Conservation (phyloP, 225 moss, liverwort and hornwort genomes). For the Rhytidiadelphus loreus region DNA sequence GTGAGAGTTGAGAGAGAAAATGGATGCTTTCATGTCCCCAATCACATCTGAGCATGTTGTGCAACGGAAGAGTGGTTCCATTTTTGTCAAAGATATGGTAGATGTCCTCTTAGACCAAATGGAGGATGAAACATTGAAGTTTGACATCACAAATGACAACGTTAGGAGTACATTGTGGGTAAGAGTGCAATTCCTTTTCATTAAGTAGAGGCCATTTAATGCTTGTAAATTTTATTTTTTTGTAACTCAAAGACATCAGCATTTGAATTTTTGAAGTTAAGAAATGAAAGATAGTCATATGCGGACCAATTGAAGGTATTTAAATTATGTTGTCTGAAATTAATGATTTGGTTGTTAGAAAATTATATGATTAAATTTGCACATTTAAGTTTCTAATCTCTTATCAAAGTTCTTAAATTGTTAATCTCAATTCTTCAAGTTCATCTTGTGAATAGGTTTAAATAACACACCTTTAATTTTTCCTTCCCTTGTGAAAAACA, state of each 20-base stretch:
- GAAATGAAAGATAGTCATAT: fast-evolving
- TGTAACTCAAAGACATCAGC: too few relatives aligned
- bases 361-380: neutral
- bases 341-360: neutral
- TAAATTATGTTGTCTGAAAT: fast-evolving
- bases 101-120: neutral
- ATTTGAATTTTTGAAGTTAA: neutral
- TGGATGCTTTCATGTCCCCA: neutral
- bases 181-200: neutral
- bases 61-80: neutral
- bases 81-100: neutral
- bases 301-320: neutral
- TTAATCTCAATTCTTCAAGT: neutral
- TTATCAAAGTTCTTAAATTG: neutral
- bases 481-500: neutral
- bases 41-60: neutral
- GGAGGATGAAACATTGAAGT: neutral
- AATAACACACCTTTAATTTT: neutral
- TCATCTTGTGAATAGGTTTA: neutral
- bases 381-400: neutral
- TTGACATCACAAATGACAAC: neutral
- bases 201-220: too few relatives aligned
- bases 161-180: neutral
- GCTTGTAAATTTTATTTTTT: too few relatives aligned
- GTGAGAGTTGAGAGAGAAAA: neutral